Evolutionary conservation across 2,329 filamentous ascomycete species (phyloP), one percentile per base, ranked within the genome.

Genomic region (Nothopassalora personata): DNA sequence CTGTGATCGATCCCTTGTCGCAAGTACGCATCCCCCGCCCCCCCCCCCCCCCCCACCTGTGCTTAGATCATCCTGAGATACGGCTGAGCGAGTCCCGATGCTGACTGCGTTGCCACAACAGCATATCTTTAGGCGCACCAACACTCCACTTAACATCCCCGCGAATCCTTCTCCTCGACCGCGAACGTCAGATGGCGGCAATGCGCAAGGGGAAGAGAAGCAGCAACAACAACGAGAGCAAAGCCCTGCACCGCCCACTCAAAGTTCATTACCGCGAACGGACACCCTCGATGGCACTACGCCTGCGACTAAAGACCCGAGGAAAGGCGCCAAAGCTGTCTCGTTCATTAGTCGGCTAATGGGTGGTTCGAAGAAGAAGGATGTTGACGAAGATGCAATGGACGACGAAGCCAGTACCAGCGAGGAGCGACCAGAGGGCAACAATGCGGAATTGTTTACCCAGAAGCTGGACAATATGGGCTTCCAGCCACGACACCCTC

Each of bases 311-410:
- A 64, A 62, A 49, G 65, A 70, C 68, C 94, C 89, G 74, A 96
- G 94, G 78, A 74, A 73, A 53, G 67, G 69, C 68, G 96, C 89
- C 74, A 97, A 96, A 77, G 88, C 89, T 30, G 85, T 88, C 18
- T 96, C 91, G 13, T 96, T 99, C 72, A 83, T 99, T 30, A 95
- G 91, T 73, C 89, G 91, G 56, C 86, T 97, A 73, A 89, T 90
- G 68, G 84, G 86, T 36, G 82, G 83, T 62, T 82, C 81, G 60
- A 91, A 91, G 77, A 95, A 88, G 75, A 91, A 89, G 71, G 67
- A 58, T 13, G 58, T 57, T 47, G 70, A 71, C 31, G 81, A 83
- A 58, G 79, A 80, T 46, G 65, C 64, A 23, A 62, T 66, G 15
- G 72, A 74, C 58, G 76, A 76, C 56, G 76, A 74, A 55, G 65